Evolutionary conservation across 768 basidiomycete species (phyloP), one percentile per base, ranked within the genome.

Genomic region (Tricholoma sp.): DNA sequence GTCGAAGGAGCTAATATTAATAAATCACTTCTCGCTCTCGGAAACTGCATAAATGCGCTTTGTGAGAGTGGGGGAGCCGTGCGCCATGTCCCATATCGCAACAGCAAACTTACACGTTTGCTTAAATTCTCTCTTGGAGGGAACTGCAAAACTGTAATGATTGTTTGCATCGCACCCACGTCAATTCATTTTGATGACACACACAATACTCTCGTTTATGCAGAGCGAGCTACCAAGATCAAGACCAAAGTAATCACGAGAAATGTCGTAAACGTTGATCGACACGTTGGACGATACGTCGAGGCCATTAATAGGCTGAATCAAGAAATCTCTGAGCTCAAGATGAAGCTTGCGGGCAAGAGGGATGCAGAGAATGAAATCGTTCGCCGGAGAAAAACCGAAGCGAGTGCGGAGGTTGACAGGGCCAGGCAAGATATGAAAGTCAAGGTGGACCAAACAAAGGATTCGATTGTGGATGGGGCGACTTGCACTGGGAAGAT

Each of bases 81-180:
- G 57, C 90, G 91, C 34, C 97, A 98, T 68, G 81, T 99, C 11
- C 97, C 97, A 0, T 99, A 98, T 72, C 84, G 97, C 54, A 97
- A 99, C 75, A 94, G 91, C 78, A 99, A 99, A 73, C 89, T 99
- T 61, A 99, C 97, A 0, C 90, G 97, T 42, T 74, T 98, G 45
- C 87, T 98, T 67, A 98, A 98, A 72, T 98, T 98, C 76, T 95
- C 96, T 1, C 83, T 98, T 49, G 96, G 96, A 1, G 97, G 97
- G 6, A 98, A 98, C 71, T 99, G 97, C 82, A 93, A 96, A 74
- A 99, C 97, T 1, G 94, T 97, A 67, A 99, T 98, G 97, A 93
- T 98, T 60, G 96, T 98, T 59, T 98, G 97, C 68, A 79, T 99
- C 48, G 94, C 94, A 0, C 97, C 97, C 1, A 94, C 94, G 4